Evolutionary conservation across 768 basidiomycete species (phyloP), one percentile per base, ranked within the genome.

Genomic region (Pulveroboletus sp.): DNA sequence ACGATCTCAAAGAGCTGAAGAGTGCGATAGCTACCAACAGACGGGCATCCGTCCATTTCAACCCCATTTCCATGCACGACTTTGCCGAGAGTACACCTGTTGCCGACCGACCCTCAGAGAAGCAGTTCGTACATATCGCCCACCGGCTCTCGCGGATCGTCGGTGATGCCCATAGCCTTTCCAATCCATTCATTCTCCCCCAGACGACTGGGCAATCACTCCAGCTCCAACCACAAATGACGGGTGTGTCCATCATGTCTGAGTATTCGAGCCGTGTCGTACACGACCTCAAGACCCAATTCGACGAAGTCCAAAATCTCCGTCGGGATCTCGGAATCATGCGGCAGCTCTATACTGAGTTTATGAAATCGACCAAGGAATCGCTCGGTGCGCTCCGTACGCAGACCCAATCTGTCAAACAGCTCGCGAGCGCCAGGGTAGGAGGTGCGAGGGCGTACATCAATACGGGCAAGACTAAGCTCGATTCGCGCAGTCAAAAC

Each of bases 341-440:
- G 84, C 82, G 93, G 4, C 95, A 98, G 71, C 73, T 96, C 26
- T 97, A 99, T 69, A 85, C 84, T 28, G 92, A 95, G 58, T 98
- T 97, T 65, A 86, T 93, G 78, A 84, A 83, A 59, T 81, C 86
- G 65, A 96, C 95, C 15, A 94, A 95, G 69, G 86, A 86, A 11
- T 84, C 89, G 5, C 78, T 97, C 37, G 77, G 77, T 13, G 75
- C 82, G 26, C 74, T 97, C 24, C 86, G 92, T 6, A 76, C 77
- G 10, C 93, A 98, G 68, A 94, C 92, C 8, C 81, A 85, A 56
- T 83, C 83, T 5, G 92, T 98, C 54, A 87, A 91, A 56, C 86
- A 93, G 64, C 77, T 98, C 24, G 89, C 94, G 10, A 82, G 73
- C 50, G 79, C 83, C 30, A 82, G 83, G 58, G 84, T 97, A 39